phyloP scores from a whole-genome alignment of 208 protist species.

The Leishmania mexicana region DNA sequence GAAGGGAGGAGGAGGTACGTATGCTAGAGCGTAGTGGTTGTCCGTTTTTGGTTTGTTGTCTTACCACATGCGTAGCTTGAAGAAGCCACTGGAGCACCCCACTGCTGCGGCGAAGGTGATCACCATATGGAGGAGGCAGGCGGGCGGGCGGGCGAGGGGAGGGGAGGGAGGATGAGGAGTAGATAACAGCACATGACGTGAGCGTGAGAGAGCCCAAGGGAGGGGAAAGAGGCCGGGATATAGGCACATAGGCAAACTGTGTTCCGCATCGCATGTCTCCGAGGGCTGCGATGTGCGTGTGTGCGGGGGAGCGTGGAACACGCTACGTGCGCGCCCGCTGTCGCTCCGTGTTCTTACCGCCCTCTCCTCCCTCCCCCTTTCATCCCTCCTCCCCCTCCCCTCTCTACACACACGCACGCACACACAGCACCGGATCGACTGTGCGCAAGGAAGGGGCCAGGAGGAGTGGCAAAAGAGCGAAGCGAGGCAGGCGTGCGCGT shows the following conservation, averaged over 20 bases:
- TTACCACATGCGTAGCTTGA: slow-evolving; percentile 1
- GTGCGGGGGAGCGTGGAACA: not conserved
- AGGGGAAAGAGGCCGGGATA: not conserved
- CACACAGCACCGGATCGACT: not conserved
- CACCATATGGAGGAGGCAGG: not conserved
- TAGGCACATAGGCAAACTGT: not conserved
- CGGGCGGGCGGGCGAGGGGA: not conserved
- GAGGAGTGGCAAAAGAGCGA: not conserved
- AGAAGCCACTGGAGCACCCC: not conserved
- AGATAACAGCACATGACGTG: not conserved
- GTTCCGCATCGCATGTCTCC: not conserved
- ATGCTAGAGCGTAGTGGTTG: not conserved
- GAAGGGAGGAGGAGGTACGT: not conserved
- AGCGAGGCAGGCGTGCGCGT: not conserved
- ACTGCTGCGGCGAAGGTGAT: not conserved
- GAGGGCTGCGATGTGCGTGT: not conserved
- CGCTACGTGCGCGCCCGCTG: not conserved
- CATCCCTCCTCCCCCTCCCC: too few relatives aligned
- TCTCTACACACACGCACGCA: too few relatives aligned
- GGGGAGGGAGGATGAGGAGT: not conserved
- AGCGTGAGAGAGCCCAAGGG: not conserved
- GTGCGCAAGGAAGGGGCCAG: not conserved
- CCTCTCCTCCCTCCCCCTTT: not conserved
- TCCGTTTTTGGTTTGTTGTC: not conserved
- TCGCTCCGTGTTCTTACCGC: not conserved